Evolutionary conservation across 768 basidiomycete genomes (phyloP), one percentile per base, ranked within the genome.

Genomic region (Hemileccinum rubropunctum): DNA sequence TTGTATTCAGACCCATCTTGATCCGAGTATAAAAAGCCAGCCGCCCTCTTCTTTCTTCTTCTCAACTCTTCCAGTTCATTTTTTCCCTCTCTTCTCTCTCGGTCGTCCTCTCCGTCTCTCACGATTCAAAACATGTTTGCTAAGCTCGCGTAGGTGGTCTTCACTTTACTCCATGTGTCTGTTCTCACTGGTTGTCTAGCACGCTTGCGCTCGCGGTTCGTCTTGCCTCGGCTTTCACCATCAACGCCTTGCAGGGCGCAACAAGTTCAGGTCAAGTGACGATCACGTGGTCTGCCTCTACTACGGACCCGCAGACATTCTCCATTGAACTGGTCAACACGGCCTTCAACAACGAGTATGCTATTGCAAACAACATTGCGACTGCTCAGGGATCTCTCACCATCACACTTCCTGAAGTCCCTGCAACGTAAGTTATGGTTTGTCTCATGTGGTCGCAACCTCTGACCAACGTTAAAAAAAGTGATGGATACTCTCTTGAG

Each of bases 311-410:
- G 0, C 3, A 42, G 0, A 45, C 49, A 4, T 80, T 76, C 59
- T 69, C 76, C 17, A 30, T 85, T 14, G 72, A 79, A 63, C 66
- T 86, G 47, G 44, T 55, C 42, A 81, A 83, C 65, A 15, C 57
- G 0, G 20, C 26, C 1, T 86, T 86, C 75, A 70, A 84, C 68
- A 66, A 79, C 48, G 47, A 71, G 0, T 79, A 75, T 42, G 83
- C 77, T 40, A 73, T 87, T 47, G 76, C 74, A 12, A 83, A 77
- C 72, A 81, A 79, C 51, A 70, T 86, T 2, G 49, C 69, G 18
- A 71, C 79, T 1, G 35, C 67, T 2, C 12, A 45, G 5, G 70
- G 71, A 0, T 33, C 56, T 1, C 1, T 77, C 3, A 71, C 70
- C 1, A 13, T 86, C n/a, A 34, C 44, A 0, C 51, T 86, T 4